Evolutionary conservation across 2,329 filamentous ascomycete genomes (phyloP).

Genomic region (Trichoderma hamatum): DNA sequence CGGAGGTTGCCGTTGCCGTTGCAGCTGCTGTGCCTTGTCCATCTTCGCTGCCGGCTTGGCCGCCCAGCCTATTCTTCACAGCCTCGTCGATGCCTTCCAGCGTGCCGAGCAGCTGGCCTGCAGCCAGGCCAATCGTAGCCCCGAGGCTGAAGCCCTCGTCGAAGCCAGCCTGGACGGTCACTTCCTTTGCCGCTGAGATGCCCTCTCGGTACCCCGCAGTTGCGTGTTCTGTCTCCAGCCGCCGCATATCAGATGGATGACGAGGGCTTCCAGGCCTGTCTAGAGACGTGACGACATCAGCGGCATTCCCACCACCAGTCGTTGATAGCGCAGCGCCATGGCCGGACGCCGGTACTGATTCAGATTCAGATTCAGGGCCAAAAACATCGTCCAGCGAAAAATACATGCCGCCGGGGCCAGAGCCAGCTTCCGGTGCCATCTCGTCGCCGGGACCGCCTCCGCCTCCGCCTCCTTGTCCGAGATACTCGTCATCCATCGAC

Average conservation of each 20-base stretch:
- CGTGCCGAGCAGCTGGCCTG: conserved; percentile 75
- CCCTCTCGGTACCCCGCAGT: conserved; percentile 93
- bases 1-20: conserved; percentile 29
- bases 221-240: conserved; percentile 73
- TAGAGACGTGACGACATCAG: background rate
- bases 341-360: conserved; percentile 26
- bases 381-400: conserved; percentile 45
- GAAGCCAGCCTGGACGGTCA: conserved; percentile 82
- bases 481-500: conserved; percentile 36
- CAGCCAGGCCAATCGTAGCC: conserved; percentile 73
- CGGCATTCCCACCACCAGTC: background rate
- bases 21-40: conserved; percentile 28
- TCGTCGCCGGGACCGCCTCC: background rate
- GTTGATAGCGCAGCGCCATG: conserved; percentile 12
- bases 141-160: conserved; percentile 89
- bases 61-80: conserved; percentile 37
- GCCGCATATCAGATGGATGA: conserved; percentile 67
- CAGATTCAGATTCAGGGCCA: conserved; percentile 36
- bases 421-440: conserved; percentile 1
- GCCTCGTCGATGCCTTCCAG: conserved; percentile 70
- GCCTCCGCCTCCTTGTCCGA: conserved; percentile 31
- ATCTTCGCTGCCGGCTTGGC: conserved; percentile 27
- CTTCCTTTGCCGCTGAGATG: conserved; percentile 72
- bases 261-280: conserved; percentile 14
- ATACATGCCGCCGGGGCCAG: conserved; percentile 27